Conservation (phyloP, 208 protist genomes). For the Spongospora subterranea region DNA sequence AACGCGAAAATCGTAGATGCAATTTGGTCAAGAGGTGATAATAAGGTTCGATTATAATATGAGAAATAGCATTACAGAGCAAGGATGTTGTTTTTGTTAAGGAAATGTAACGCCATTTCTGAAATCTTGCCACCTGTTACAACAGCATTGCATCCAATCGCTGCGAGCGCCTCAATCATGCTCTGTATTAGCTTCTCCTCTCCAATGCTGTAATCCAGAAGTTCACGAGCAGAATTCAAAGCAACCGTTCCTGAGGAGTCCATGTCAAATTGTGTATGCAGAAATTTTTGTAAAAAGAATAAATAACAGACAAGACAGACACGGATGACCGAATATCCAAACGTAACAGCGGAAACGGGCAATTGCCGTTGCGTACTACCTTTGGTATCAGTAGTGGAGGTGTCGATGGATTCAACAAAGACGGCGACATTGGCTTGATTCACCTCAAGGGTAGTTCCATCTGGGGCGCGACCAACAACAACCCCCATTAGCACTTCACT, state of each 20-base stretch:
- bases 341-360: too few relatives aligned
- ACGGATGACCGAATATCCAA: too few relatives aligned
- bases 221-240: slow-evolving; percentile 95
- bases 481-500: slow-evolving; percentile 94
- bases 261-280: too few relatives aligned
- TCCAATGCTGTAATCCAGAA: slow-evolving; percentile 90
- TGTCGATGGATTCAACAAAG: slow-evolving; percentile 94
- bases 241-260: slow-evolving; percentile 69
- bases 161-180: slow-evolving; percentile 90
- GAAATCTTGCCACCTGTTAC: slow-evolving; percentile 95
- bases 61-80: slow-evolving; percentile 82
- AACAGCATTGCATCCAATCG: slow-evolving; percentile 94
- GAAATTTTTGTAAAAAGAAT: too few relatives aligned
- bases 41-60: too few relatives aligned
- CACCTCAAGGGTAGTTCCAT: slow-evolving; percentile 83
- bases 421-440: slow-evolving; percentile 96
- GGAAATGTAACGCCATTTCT: slow-evolving; percentile 98
- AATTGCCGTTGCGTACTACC: too few relatives aligned
- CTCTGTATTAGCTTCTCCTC: slow-evolving; percentile 97
- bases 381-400: slow-evolving; percentile 96
- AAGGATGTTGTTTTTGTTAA: slow-evolving; percentile 97
- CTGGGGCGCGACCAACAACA: slow-evolving; percentile 88
- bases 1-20: too few relatives aligned
- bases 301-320: too few relatives aligned
- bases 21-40: too few relatives aligned